Conservation (phyloP, 192 early-diverging fungal species). For the Podila horticola region DNA sequence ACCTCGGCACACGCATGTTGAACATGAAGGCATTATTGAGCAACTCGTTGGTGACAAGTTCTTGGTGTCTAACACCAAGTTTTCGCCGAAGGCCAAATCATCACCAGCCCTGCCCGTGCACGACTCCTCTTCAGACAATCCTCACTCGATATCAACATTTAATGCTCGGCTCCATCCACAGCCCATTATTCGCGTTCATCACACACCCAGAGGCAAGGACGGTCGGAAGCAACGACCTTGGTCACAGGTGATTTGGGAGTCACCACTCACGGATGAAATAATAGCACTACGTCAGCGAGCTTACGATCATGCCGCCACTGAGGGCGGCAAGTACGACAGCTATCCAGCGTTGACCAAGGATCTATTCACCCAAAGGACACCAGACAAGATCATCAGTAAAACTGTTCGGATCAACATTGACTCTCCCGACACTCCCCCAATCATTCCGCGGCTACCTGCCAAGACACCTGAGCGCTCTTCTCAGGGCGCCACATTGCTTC, state of each 20-base stretch:
- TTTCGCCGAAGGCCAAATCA: conserved; percentile 2
- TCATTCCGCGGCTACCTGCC: neutral
- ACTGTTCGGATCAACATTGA: conserved; percentile 40
- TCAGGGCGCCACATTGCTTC: neutral
- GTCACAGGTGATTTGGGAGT: conserved; percentile 51
- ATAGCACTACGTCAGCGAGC: neutral
- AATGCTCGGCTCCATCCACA: neutral
- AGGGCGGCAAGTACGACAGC: neutral
- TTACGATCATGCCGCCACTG: conserved; percentile 6
- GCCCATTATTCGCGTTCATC: neutral
- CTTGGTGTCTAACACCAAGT: neutral
- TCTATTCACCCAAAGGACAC: conserved; percentile 6
- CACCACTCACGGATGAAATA: conserved; percentile 9
- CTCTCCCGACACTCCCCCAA: neutral
- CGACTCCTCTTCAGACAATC: neutral
- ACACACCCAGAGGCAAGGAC: neutral
- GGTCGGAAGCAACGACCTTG: conserved; percentile 19
- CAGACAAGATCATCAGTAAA: conserved; percentile 14
- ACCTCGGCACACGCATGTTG: no score
- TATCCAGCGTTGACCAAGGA: conserved; percentile 29
- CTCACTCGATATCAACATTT: conserved; percentile 12
- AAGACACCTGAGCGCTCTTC: neutral
- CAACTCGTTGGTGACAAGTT: conserved; percentile 7
- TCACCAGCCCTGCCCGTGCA: conserved; percentile 1
- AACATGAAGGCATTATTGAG: conserved; percentile 7